Evolutionary conservation across 306 rosid species (phyloP).

Genomic region (Trifolium subterraneum): DNA sequence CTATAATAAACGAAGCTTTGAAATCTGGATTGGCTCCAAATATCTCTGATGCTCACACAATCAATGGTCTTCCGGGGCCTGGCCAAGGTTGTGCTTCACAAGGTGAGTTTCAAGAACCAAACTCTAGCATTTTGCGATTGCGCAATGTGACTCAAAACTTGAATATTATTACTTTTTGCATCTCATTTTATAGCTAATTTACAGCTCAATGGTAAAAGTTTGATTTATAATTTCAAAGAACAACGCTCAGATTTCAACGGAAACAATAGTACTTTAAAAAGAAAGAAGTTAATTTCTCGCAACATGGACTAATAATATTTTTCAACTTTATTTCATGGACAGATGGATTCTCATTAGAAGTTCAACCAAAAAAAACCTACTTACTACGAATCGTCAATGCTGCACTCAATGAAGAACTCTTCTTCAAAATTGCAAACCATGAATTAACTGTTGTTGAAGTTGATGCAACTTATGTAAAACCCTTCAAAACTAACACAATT

Average conservation of each 20-base stretch:
- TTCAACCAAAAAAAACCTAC: constrained; percentile 64
- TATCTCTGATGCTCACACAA: constrained; percentile 86
- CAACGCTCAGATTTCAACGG: too few species aligned
- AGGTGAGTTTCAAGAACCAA: constrained; percentile 3
- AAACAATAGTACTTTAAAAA: too few species aligned
- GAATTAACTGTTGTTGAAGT: constrained; percentile 77
- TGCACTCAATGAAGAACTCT: constrained; percentile 88
- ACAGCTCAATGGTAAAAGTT: too few species aligned
- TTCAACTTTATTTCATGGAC: constrained; percentile 6
- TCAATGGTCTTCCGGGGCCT: constrained; percentile 73
- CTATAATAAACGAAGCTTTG: constrained; percentile 74
- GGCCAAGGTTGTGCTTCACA: constrained; percentile 54
- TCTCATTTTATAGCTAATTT: not conserved
- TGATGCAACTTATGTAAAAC: constrained; percentile 81
- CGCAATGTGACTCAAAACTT: constrained; percentile 8
- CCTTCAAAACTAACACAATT: constrained; percentile 64
- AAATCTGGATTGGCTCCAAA: constrained; percentile 84
- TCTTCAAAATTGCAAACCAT: constrained; percentile 81
- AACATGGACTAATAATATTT: too few species aligned
- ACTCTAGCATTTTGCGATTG: not conserved
- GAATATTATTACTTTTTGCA: not conserved
- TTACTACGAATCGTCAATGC: constrained; percentile 80
- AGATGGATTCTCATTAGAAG: constrained; percentile 65
- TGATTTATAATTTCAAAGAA: too few species aligned
- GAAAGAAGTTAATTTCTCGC: too few species aligned